A percentile compares a stretch with the other conserved stretches of the same genome.
Conservation (phyloP, 257 asterid genomes). For the Verbascum thapsus region DNA sequence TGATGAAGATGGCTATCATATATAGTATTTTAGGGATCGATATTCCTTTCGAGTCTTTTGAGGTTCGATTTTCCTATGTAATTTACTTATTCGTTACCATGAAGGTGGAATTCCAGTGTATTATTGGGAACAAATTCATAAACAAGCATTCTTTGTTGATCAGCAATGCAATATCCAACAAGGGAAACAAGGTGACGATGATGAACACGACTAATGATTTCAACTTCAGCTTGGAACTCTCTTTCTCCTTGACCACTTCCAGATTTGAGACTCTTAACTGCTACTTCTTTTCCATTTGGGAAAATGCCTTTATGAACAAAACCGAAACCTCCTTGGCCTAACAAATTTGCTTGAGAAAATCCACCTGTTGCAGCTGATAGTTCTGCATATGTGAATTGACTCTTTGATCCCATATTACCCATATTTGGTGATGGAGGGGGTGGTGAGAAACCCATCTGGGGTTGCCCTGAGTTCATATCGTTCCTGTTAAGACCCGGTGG, state of each 20-base stretch:
- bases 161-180: conserved; percentile 70
- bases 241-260: conserved; percentile 84
- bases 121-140: conserved; percentile 64
- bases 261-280: conserved; percentile 64
- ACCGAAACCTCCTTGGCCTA: conserved; percentile 80
- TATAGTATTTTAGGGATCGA: too few relatives aligned
- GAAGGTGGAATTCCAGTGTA: conserved; percentile 71
- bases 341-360: conserved; percentile 52
- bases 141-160: conserved; percentile 61
- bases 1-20: too few relatives aligned
- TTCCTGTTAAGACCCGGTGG: conserved; percentile 40
- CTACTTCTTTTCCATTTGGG: conserved; percentile 54
- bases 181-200: conserved; percentile 81
- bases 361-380: conserved; percentile 58
- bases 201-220: conserved; percentile 72
- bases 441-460: conserved; percentile 24
- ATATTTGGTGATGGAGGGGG: conserved; percentile 39
- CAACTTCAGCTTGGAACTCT: conserved; percentile 79
- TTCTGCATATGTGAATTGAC: conserved; percentile 60
- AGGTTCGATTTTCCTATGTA: too few relatives aligned
- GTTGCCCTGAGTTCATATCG: conserved; percentile 34
- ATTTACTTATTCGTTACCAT: too few relatives aligned
- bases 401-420: conserved; percentile 39
- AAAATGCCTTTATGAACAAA: conserved; percentile 67
- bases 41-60: too few relatives aligned